These are phyloP conservation scores for Didymosphaeria variabile DNA, from an alignment of 2,329 filamentous ascomycete species.

Conservation along the genomic window DNA sequence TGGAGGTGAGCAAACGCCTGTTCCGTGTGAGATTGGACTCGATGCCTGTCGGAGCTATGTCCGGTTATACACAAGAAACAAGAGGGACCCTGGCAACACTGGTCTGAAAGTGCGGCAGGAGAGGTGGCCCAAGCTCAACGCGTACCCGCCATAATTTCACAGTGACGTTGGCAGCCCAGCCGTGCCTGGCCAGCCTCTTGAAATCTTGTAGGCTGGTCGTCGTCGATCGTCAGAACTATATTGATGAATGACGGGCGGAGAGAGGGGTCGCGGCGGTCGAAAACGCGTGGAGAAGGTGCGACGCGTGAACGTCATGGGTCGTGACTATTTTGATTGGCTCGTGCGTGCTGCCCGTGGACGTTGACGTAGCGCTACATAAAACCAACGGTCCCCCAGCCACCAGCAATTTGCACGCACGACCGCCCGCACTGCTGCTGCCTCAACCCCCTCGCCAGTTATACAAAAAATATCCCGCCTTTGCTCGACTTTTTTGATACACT, in stretches of 20 bases:
- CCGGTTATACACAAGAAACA: not conserved
- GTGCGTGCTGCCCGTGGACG: constrained; percentile 1
- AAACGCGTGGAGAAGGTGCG: constrained; percentile 29
- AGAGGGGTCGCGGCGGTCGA: constrained; percentile 2
- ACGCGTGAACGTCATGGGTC: constrained; percentile 42
- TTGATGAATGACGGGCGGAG: constrained; percentile 1
- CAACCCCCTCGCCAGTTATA: not conserved
- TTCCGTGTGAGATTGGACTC: constrained; percentile 1
- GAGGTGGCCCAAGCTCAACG: constrained; percentile 11
- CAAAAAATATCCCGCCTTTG: constrained; percentile 4
- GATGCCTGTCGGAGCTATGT: constrained; percentile 3
- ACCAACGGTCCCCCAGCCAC: constrained; percentile 21
- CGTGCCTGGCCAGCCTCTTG: not conserved
- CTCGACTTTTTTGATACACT: not conserved
- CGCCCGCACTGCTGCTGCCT: constrained; percentile 10
- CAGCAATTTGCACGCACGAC: constrained; percentile 19
- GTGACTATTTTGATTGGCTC: constrained; percentile 10
- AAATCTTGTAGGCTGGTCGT: not conserved
- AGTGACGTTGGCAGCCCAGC: constrained; percentile 10
- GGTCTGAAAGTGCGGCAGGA: not conserved
- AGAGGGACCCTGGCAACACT: constrained; percentile 1
- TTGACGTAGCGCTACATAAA: constrained; percentile 24
- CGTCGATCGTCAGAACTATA: not conserved
- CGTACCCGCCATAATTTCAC: not conserved
- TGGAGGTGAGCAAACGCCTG: not conserved